Conservation (phyloP, 73 alveolate species). For the Paraurostyla sp. region DNA sequence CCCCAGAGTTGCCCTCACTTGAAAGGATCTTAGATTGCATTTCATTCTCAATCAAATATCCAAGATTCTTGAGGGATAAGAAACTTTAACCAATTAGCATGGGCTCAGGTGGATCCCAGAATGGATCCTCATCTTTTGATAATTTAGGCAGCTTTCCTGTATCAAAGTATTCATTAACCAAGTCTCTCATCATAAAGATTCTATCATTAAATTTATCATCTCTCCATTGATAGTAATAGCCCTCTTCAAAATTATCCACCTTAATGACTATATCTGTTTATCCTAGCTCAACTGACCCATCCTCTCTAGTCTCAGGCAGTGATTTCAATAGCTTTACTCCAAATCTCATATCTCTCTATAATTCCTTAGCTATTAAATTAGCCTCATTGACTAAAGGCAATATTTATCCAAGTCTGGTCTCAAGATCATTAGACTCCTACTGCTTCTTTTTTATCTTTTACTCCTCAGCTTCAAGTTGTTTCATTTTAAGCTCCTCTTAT, state of each 20-base stretch:
- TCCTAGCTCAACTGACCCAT: constrained; percentile 70
- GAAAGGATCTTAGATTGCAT: constrained; percentile 31
- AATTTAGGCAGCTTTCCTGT: constrained; percentile 62
- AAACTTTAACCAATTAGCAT: constrained; percentile 82
- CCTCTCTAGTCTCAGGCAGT: constrained; percentile 72
- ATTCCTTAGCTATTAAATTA: constrained; percentile 79
- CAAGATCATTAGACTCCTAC: constrained; percentile 46
- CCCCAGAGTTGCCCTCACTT: constrained; percentile 33
- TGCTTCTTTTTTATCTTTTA: constrained; percentile 30
- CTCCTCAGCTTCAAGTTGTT: constrained; percentile 37
- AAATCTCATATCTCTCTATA: constrained; percentile 74
- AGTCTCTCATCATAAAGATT: constrained; percentile 89
- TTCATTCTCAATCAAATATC: constrained; percentile 78
- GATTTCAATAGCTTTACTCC: constrained; percentile 62
- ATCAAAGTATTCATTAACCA: constrained; percentile 89
- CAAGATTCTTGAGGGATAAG: constrained; percentile 73
- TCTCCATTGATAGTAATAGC: constrained; percentile 90
- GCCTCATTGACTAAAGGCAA: constrained; percentile 84
- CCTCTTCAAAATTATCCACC: constrained; percentile 93
- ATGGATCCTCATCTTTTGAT: constrained; percentile 83
- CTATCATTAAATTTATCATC: constrained; percentile 90
- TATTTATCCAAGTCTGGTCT: constrained; percentile 39
- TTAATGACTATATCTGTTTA: constrained; percentile 71
- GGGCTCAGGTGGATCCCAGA: constrained; percentile 90
- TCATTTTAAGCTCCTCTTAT: neutral